A percentile compares a stretch with the other conserved stretches of the same genome.
These are phyloP conservation scores for Poa annua DNA, from an alignment of 176 grass and related monocot genomes.

Conservation along the genomic window DNA sequence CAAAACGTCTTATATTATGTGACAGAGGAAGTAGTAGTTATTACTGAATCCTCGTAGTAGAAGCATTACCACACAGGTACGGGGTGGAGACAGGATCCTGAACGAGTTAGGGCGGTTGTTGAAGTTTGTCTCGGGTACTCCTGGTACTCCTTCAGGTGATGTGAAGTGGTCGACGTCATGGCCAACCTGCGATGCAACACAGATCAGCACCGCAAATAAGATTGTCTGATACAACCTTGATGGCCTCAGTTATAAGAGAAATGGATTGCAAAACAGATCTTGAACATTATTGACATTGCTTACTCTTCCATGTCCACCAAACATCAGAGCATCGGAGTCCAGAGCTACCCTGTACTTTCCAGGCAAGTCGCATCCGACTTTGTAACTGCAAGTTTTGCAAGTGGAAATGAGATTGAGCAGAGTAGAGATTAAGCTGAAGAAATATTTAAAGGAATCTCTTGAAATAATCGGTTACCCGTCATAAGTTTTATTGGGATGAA, in stretches of 20 bases:
- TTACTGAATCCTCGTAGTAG: constrained; percentile 23
- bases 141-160: constrained; percentile 82
- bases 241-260: background rate
- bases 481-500: constrained; percentile 87
- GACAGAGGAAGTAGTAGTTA: background rate
- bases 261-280: background rate
- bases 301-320: constrained; percentile 95
- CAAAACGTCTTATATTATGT: no score
- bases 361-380: constrained; percentile 91
- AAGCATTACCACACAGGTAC: constrained; percentile 86
- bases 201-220: constrained; percentile 24
- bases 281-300: constrained; percentile 35
- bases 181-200: constrained; percentile 56
- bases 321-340: constrained; percentile 84
- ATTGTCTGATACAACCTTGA: background rate
- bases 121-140: constrained; percentile 89
- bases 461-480: constrained; percentile 62
- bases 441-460: constrained; percentile 1
- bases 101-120: constrained; percentile 98
- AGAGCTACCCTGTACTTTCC: constrained; percentile 80
- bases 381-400: constrained; percentile 63
- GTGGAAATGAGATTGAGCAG: constrained; percentile 25
- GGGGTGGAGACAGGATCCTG: constrained; percentile 84
- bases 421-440: background rate
- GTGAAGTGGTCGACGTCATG: constrained; percentile 92